Base-by-base conservation (phyloP, 208 protist genomes). In the Leptomonas pyrrhocoris region DNA sequence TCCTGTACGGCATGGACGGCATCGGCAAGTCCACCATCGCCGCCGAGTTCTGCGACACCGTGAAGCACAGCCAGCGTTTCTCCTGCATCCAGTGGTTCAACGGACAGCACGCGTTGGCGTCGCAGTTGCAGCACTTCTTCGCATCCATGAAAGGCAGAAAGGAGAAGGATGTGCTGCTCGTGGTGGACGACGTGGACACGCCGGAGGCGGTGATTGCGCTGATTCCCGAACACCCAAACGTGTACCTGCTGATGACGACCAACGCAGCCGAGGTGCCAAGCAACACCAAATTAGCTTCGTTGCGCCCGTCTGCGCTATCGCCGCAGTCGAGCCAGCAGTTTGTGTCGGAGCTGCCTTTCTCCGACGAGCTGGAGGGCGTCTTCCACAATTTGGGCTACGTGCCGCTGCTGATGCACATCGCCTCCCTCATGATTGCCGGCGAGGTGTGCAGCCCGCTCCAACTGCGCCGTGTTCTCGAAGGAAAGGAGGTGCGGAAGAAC, bases 1-100 rank as follows among this genome's bases (percentile, higher is more conserved):
- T 83, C n/a, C 68, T 96, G 12, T 48, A 62, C 19, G 92, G 89
- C 25, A 79, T 87, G 45, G 89, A 96, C 40, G 92, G 92, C 45
- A 82, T 96, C 49, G 92, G 92, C 28, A 96, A 96, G 72, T 94
- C 92, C 0, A 86, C 89, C 0, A 43, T 96, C n/a, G 89, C 88
- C 2, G 89, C 86, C 0, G 89, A 93, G 70, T 94, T 96, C 49
- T 93, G 88, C 58, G 86, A 94, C 30, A 70, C 83, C 1, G 89
- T 79, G 30, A 69, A 80, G 16, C 85, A 84, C 27, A 92, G 87
- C 58, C 74, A 79, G 25, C 85, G 89, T 12, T 96, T 96, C 61
- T 86, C 87, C 5, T 96, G 92, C 76, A 92, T 96, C 63, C 89
- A 90, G 66, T 96, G 92, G 89, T 90, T 94, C 61, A 84, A 89